Percentiles rank a stretch among this genome's conserved stretches.
Evolutionary conservation across 768 basidiomycete genomes (phyloP).

Genomic region (Tubosaeta brunneosetosa): DNA sequence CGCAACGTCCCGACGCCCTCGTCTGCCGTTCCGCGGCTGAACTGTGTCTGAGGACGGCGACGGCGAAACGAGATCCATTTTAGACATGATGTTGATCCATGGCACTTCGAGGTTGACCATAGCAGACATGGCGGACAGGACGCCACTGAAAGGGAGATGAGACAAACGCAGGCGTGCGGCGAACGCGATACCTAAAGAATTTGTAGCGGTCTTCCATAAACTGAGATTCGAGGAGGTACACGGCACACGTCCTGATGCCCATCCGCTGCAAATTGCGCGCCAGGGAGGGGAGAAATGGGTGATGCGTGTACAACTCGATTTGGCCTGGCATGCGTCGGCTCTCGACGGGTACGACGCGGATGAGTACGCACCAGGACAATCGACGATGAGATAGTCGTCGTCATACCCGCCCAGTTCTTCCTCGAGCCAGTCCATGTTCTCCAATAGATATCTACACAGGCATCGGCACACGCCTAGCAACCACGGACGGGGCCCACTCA

Average conservation of each 20-base stretch:
- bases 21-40: slow-evolving; percentile 66
- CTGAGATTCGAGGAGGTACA: slow-evolving; percentile 94
- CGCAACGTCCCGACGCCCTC: slow-evolving; percentile 75
- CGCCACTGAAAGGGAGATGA: slow-evolving; percentile 56
- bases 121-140: slow-evolving; percentile 96
- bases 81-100: slow-evolving; percentile 97
- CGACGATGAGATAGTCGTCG: slow-evolving; percentile 91
- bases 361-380: slow-evolving; percentile 72
- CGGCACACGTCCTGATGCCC: slow-evolving; percentile 82
- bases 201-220: slow-evolving; percentile 99
- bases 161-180: background rate
- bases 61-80: slow-evolving; percentile 90
- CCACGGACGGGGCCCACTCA: slow-evolving; percentile 37
- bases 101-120: slow-evolving; percentile 98
- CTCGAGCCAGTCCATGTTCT: slow-evolving; percentile 98
- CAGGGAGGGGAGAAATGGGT: slow-evolving; percentile 90
- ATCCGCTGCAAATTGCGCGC: slow-evolving; percentile 70
- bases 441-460: slow-evolving; percentile 76
- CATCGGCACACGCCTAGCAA: background rate
- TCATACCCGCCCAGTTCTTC: slow-evolving; percentile 94
- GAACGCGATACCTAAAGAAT: slow-evolving; percentile 72
- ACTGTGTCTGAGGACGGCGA: slow-evolving; percentile 33
- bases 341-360: background rate
- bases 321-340: slow-evolving; percentile 55
- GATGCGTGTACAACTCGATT: slow-evolving; percentile 98